Evolutionary conservation across 805 yeast species (phyloP).

Genomic region (Nakazawaea laoshanensis): DNA sequence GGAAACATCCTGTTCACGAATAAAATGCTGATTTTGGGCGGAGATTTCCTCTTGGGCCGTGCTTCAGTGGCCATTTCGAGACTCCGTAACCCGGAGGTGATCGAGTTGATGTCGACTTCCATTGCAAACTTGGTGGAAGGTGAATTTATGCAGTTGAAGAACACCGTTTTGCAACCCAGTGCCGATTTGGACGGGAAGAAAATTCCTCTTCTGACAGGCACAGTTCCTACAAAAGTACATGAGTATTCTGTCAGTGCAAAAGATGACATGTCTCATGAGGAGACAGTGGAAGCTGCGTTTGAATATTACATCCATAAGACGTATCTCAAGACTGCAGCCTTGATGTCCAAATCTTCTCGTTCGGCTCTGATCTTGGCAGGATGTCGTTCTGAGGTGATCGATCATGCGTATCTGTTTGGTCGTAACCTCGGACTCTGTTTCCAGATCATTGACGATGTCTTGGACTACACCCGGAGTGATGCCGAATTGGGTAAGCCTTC

Average conservation of each 20-base stretch:
- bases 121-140: slow-evolving; percentile 98
- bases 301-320: slow-evolving; percentile 94
- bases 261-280: slow-evolving; percentile 39
- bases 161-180: slow-evolving; percentile 63
- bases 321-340: slow-evolving; percentile 87
- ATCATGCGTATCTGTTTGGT: slow-evolving; percentile 85
- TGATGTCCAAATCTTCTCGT: slow-evolving; percentile 89
- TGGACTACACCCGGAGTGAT: slow-evolving; percentile 88
- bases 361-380: slow-evolving; percentile 93
- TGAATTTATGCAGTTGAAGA: slow-evolving; percentile 96
- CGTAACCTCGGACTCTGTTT: slow-evolving; percentile 90
- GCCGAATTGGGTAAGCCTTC: slow-evolving; percentile 88
- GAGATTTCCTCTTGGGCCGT: slow-evolving; percentile 90
- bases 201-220: slow-evolving; percentile 54
- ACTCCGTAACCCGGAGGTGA: slow-evolving; percentile 92
- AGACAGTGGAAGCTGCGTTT: slow-evolving; percentile 79
- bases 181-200: slow-evolving; percentile 31
- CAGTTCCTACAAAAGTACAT: slow-evolving; percentile 49
- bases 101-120: slow-evolving; percentile 88
- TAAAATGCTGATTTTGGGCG: slow-evolving; percentile 96
- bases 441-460: slow-evolving; percentile 93
- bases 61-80: slow-evolving; percentile 95
- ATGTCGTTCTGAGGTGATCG: slow-evolving; percentile 65
- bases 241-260: slow-evolving; percentile 39
- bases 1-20: slow-evolving; percentile 93